phyloP scores from a whole-genome alignment of 345 rosid species.

The Camelina laxa region DNA sequence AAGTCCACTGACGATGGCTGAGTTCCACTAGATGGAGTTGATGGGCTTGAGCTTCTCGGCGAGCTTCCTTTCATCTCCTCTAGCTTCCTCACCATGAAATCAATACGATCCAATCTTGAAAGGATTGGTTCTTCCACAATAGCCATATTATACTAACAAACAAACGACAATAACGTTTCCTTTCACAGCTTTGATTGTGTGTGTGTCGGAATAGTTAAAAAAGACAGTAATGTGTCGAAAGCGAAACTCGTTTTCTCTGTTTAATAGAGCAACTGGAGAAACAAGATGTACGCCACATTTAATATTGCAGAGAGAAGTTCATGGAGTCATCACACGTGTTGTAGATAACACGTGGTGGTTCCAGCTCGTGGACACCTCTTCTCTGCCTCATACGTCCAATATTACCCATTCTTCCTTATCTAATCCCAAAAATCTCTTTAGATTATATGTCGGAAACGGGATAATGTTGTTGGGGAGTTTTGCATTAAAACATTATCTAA shows the following conservation, averaged over 20 bases:
- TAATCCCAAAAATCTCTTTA: background rate
- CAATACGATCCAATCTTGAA: slow-evolving; percentile 47
- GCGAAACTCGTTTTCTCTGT: slow-evolving; percentile 20
- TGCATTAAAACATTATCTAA: background rate
- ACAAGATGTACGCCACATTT: slow-evolving; percentile 28
- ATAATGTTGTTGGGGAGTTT: background rate
- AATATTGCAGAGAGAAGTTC: slow-evolving; percentile 4
- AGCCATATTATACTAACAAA: slow-evolving; percentile 19
- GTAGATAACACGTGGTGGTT: slow-evolving; percentile 21
- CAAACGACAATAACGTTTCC: background rate
- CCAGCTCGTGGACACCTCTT: slow-evolving; percentile 14
- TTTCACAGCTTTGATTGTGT: slow-evolving; percentile 5
- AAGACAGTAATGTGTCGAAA: background rate
- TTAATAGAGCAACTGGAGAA: slow-evolving; percentile 22
- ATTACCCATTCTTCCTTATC: slow-evolving; percentile 39
- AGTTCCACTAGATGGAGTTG: slow-evolving; percentile 44
- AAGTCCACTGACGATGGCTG: slow-evolving; percentile 40
- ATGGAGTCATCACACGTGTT: slow-evolving; percentile 32
- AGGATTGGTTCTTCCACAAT: slow-evolving; percentile 43
- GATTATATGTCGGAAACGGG: slow-evolving; percentile 22
- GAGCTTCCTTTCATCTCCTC: slow-evolving; percentile 45
- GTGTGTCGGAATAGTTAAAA: slow-evolving; percentile 14
- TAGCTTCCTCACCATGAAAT: slow-evolving; percentile 42
- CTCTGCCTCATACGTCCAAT: slow-evolving; percentile 23
- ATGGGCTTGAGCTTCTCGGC: slow-evolving; percentile 46